phyloP scores from a whole-genome alignment of 2,329 filamentous ascomycete genomes.

The Didymellaceae sp. region DNA sequence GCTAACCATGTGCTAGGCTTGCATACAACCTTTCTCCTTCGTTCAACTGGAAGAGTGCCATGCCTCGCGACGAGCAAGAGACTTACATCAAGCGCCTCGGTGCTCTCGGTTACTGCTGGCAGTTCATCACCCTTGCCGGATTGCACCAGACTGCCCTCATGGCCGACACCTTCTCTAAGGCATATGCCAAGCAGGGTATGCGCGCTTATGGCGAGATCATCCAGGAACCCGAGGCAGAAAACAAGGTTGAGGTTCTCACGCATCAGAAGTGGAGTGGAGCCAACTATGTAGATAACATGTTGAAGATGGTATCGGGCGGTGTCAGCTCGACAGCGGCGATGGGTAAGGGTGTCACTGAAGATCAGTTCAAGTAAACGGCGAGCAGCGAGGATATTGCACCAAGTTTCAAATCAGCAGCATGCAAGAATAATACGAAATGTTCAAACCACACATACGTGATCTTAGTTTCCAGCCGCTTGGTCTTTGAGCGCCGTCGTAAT shows the following conservation, averaged over 20 bases:
- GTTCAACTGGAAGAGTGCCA: conserved; percentile 99
- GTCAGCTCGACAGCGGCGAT: conserved; percentile 92
- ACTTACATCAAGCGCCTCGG: conserved; percentile 95
- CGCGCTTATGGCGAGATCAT: conserved; percentile 95
- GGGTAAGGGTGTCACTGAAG: conserved; percentile 97
- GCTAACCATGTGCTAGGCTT: conserved; percentile 62
- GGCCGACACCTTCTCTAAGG: conserved; percentile 83
- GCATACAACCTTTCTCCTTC: conserved; percentile 98
- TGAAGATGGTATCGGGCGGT: conserved; percentile 97
- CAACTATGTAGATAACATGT: conserved; percentile 89
- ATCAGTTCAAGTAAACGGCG: conserved; percentile 76
- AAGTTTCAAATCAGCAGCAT: background rate
- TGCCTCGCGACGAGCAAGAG: conserved; percentile 89
- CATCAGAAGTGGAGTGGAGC: conserved; percentile 99
- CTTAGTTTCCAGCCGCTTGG: too few species aligned
- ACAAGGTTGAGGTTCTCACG: conserved; percentile 90
- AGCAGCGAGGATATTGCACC: background rate
- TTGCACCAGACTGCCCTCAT: conserved; percentile 95
- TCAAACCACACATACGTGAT: too few species aligned
- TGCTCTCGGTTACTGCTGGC: conserved; percentile 94
- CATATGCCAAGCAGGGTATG: conserved; percentile 85
- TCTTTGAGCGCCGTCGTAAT: too few species aligned
- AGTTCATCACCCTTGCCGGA: conserved; percentile 99
- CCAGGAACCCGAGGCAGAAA: conserved; percentile 95
- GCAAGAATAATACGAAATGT: too few species aligned